These are phyloP conservation scores for Cynara cardunculus DNA, from an alignment of 129 eudicot species.

Conservation along the genomic window DNA sequence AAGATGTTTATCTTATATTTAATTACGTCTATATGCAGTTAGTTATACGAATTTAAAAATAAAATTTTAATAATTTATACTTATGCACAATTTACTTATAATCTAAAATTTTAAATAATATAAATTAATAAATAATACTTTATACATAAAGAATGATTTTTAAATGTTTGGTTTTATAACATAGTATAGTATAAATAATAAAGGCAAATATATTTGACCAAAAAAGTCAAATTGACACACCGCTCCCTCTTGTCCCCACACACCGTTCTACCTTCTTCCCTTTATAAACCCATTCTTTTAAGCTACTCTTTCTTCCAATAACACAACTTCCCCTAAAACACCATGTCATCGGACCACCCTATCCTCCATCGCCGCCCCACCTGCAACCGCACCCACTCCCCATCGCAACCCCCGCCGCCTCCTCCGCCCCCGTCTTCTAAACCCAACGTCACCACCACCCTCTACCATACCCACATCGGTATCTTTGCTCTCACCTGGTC, in stretches of 20 bases:
- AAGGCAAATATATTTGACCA: slow-evolving; percentile 12
- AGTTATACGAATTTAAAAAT: too few relatives aligned
- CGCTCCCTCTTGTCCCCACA: slow-evolving; percentile 7
- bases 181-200: too few relatives aligned
- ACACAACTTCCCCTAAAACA: background rate
- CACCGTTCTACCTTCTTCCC: slow-evolving; percentile 2
- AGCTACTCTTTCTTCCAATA: slow-evolving; percentile 21
- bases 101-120: too few relatives aligned
- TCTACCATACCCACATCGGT: slow-evolving; percentile 65
- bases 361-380: slow-evolving; percentile 32
- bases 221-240: slow-evolving; percentile 21
- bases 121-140: too few relatives aligned
- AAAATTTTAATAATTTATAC: too few relatives aligned
- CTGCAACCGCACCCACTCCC: slow-evolving; percentile 15
- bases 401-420: slow-evolving; percentile 30
- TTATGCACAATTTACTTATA: too few relatives aligned
- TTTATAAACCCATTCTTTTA: slow-evolving; percentile 34
- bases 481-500: slow-evolving; percentile 80
- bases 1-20: too few relatives aligned
- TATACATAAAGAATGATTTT: too few relatives aligned
- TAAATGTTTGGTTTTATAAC: too few relatives aligned
- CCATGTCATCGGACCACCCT: slow-evolving; percentile 27
- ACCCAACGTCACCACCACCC: slow-evolving; percentile 60
- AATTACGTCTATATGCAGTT: too few relatives aligned
- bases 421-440: slow-evolving; percentile 30